Base-by-base conservation (phyloP, 805 yeast species). In the Candida lessepsii region DNA sequence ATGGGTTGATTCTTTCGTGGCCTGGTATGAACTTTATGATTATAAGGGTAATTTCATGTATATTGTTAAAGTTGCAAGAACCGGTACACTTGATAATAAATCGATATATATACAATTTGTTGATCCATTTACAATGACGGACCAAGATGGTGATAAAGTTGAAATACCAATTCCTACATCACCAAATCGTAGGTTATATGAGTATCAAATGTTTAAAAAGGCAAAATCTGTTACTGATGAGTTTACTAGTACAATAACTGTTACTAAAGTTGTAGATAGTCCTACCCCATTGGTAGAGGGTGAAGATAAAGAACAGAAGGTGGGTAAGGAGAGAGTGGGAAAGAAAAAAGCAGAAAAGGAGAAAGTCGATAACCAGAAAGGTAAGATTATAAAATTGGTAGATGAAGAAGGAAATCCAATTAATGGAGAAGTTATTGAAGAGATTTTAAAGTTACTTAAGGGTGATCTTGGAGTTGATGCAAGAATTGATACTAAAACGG, bases 21-120 rank as follows among this genome's bases (percentile, higher is more conserved):
- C 56, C 13, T 66, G 71, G 70, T 64, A 51, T 40, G 73, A 67
- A 44, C 28, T 65, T 8, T 69, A 66, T 44, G 62, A 65, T 43
- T 48, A 45, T 40, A 41, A 39, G 20, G 73, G 73, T 1, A 48
- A 57, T 20, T 55, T 68, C n/a, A 15, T 56, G 26, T 49, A 47
- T 4, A 29, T 67, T 9, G 41, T 57, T 5, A 56, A 55, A 26
- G 40, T 68, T 1, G 38, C 45, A 4, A 50, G 63, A 35, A 58
- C 58, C 37, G 63, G 64, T 3, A 37, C 40, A 1, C 29, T 33
- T 4, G 37, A 41, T n/a, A 34, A 40, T 17, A 45, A 48, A 11
- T 26, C 20, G 14, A 39, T 65, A 13, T 37, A 33, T 4, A 41
- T 63, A 5, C 58, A 50, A 35, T 21, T 58, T 4, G 41, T 63